Percentiles rank a stretch among this genome's conserved stretches.
phyloP scores from a whole-genome alignment of 1,284 basidiomycete genomes.

The Lentinus polychrous region DNA sequence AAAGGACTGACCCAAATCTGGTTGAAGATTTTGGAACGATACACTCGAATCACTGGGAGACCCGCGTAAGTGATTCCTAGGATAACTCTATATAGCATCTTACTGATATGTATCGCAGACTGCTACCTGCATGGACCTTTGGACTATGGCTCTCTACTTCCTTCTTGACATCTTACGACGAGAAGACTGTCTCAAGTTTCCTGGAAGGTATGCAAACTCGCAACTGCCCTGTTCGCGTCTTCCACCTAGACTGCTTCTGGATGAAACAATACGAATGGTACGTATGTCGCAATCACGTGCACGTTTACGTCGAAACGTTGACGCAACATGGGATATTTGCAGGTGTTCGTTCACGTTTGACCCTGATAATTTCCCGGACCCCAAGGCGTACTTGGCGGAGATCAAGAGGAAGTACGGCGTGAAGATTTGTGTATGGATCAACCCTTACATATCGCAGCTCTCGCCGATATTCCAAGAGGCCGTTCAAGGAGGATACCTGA shows the following conservation, averaged over 20 bases:
- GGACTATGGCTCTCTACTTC: slow-evolving; percentile 75
- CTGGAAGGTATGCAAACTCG: slow-evolving; percentile 65
- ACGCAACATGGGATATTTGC: neutral
- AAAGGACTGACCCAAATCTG: slow-evolving; percentile 1
- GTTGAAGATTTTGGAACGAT: slow-evolving; percentile 48
- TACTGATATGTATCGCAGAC: slow-evolving; percentile 25
- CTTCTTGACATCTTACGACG: slow-evolving; percentile 66
- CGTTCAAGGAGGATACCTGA: slow-evolving; percentile 57
- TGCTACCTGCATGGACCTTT: slow-evolving; percentile 67
- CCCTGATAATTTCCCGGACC: slow-evolving; percentile 69
- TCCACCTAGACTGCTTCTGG: slow-evolving; percentile 78
- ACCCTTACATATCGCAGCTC: slow-evolving; percentile 63
- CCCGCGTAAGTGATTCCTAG: slow-evolving; percentile 44
- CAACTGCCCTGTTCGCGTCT: slow-evolving; percentile 65
- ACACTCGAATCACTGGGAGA: slow-evolving; percentile 58
- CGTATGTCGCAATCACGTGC: neutral
- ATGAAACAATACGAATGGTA: slow-evolving; percentile 75
- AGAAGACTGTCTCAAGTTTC: slow-evolving; percentile 61
- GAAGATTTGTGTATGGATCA: slow-evolving; percentile 73
- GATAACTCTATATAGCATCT: neutral
- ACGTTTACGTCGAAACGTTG: neutral
- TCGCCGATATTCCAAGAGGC: slow-evolving; percentile 69
- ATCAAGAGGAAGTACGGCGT: slow-evolving; percentile 68
- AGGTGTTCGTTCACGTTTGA: slow-evolving; percentile 77
- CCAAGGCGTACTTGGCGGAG: slow-evolving; percentile 55